Evolutionary conservation across 345 rosid genomes (phyloP).

Genomic region (Turritis glabra): DNA sequence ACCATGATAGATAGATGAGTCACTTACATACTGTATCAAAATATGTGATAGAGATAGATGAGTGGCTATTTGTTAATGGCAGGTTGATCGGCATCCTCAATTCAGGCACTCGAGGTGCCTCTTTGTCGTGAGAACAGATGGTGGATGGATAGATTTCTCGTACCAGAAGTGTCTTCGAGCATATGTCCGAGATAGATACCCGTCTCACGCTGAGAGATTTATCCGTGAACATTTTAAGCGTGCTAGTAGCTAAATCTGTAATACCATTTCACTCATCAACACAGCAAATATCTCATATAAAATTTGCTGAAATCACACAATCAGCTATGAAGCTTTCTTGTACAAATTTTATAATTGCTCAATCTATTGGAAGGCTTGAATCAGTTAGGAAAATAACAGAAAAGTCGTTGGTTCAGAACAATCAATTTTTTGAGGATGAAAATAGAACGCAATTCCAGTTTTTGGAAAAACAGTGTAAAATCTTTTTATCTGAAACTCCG

Average conservation of each 20-base stretch:
- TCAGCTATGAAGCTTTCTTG: neutral
- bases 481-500: too few relatives aligned
- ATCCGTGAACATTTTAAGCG: conserved; percentile 75
- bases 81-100: conserved; percentile 94
- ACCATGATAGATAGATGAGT: conserved; percentile 2
- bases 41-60: neutral
- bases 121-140: conserved; percentile 91
- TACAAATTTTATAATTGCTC: too few relatives aligned
- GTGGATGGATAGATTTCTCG: conserved; percentile 95
- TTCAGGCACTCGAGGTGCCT: conserved; percentile 82
- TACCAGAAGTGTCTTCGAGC: conserved; percentile 90
- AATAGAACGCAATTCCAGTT: too few relatives aligned
- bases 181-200: conserved; percentile 70
- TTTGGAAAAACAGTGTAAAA: too few relatives aligned
- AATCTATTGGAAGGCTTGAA: too few relatives aligned
- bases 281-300: conserved; percentile 9
- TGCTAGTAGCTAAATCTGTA: conserved; percentile 49
- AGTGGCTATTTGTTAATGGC: conserved; percentile 24
- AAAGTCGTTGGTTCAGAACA: too few relatives aligned
- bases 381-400: too few relatives aligned
- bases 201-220: conserved; percentile 73
- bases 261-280: neutral
- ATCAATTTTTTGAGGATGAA: too few relatives aligned
- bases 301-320: conserved; percentile 1
- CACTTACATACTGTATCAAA: neutral